Percentiles rank a stretch among this genome's conserved stretches.
These are phyloP conservation scores for Coix lacrymajobi DNA, from an alignment of 176 grass and related monocot genomes.

Conservation along the genomic window DNA sequence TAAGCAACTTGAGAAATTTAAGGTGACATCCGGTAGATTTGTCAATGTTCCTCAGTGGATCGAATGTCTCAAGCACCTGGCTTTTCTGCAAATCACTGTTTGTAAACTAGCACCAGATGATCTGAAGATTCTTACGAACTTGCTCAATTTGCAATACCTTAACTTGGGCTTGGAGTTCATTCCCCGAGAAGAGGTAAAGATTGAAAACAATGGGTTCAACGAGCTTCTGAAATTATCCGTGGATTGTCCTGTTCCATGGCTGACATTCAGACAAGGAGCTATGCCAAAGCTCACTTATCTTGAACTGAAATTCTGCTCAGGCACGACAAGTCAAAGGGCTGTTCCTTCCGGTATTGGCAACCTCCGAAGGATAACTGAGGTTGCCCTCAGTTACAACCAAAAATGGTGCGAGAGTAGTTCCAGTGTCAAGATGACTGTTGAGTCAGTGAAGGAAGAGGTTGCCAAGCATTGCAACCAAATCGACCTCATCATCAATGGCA, in stretches of 20 bases:
- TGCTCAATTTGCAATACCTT: not conserved
- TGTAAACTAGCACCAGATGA: not conserved
- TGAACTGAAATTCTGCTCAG: not conserved
- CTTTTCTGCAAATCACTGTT: not conserved
- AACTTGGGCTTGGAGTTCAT: not conserved
- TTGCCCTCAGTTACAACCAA: not conserved
- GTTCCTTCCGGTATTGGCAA: not conserved
- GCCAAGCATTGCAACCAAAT: not conserved
- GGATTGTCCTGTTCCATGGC: not conserved
- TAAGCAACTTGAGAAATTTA: not conserved
- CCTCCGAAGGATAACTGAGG: not conserved
- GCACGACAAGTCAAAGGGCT: not conserved
- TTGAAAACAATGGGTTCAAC: not conserved
- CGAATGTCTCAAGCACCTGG: fast-evolving
- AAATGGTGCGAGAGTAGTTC: not conserved
- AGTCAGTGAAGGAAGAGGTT: not conserved
- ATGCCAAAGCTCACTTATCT: not conserved
- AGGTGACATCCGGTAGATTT: not conserved
- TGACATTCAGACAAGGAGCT: not conserved
- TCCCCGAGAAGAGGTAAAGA: not conserved
- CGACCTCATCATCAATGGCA: not conserved
- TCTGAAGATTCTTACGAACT: not conserved
- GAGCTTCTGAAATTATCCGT: not conserved
- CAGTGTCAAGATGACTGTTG: not conserved
- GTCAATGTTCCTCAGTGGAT: not conserved